Conservation (phyloP, 768 basidiomycete genomes). For the Pleurotus ostreatus region DNA sequence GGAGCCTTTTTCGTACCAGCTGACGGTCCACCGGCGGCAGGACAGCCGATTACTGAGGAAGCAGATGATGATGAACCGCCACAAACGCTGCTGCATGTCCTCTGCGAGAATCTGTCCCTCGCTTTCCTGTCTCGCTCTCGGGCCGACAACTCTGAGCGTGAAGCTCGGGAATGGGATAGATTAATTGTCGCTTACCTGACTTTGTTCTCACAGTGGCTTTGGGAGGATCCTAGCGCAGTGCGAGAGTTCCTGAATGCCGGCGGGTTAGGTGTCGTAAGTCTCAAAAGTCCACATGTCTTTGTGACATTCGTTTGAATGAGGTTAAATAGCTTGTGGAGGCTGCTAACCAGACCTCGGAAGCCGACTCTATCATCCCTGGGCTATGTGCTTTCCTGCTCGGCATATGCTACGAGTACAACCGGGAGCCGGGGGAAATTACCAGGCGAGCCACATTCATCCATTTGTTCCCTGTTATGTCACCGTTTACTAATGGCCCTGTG, state of each 20-base stretch:
- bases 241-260: conserved; percentile 88
- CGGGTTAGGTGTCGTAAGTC: conserved; percentile 83
- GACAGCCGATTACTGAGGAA: conserved; percentile 26
- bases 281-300: not conserved
- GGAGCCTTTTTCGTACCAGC: conserved; percentile 75
- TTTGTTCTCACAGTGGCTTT: conserved; percentile 88
- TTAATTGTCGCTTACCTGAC: conserved; percentile 83
- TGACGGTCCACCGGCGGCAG: conserved; percentile 43
- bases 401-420: conserved; percentile 93
- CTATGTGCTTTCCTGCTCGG: conserved; percentile 90
- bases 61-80: conserved; percentile 57
- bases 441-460: conserved; percentile 43
- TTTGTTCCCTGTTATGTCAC: conserved; percentile 5
- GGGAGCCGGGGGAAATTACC: conserved; percentile 94
- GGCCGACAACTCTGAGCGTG: conserved; percentile 59
- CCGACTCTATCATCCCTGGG: conserved; percentile 84
- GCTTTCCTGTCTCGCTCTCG: conserved; percentile 75
- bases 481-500: not conserved
- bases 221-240: conserved; percentile 90
- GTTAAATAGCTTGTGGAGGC: conserved; percentile 81
- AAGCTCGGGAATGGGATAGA: conserved; percentile 87
- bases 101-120: conserved; percentile 88
- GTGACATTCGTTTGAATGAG: conserved; percentile 3
- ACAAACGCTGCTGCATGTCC: conserved; percentile 75
- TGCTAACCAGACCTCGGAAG: conserved; percentile 84